Evolutionary conservation across 768 basidiomycete genomes (phyloP), one percentile per base, ranked within the genome.

Genomic region (Imleria badia): DNA sequence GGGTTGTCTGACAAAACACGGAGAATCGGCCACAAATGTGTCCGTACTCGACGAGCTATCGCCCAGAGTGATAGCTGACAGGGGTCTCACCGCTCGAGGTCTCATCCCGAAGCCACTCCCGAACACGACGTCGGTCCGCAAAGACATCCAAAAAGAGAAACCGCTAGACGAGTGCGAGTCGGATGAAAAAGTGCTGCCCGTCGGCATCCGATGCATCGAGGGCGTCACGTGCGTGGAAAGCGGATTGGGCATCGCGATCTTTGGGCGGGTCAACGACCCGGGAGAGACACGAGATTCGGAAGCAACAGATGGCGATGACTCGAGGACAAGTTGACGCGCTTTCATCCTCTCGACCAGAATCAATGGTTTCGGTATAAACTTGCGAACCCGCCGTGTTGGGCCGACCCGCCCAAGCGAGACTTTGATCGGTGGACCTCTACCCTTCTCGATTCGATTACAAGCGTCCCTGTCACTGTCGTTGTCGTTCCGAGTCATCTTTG

Each of bases 301-400:
- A 22, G 33, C 9, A 26, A 38, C 23, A 8, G 14, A 8, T 3
- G 56, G 29, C 8, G 52, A 39, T 10, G 45, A 23, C 19, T 45
- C 50, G 39, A 54, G 38, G 11, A 52, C 1, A 29, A 38, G 15
- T 33, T 56, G 59, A 31, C 52, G 62, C n/a, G 51, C 41, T 33
- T 56, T 67, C 62, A 64, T 67, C 51, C 55, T 61, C 51, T 65
- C 64, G 34, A 65, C 64, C 33, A 65, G 52, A 34, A 65, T 56
- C 43, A 65, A 30, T 3, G 64, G 64, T 40, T 61, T 67, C n/a
- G 64, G 64, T 43, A 65, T 58, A 26, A 65, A 65, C 45, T 36
- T 67, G 55, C 54, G 56, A 26, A 51, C 19, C 2, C 48, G 59
- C 2, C 48, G 59, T 19, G 48, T 3, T 2, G 56, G 33, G 9